These are phyloP conservation scores for Xylariales sp. DNA, from an alignment of 2,329 filamentous ascomycete genomes.

Conservation along the genomic window DNA sequence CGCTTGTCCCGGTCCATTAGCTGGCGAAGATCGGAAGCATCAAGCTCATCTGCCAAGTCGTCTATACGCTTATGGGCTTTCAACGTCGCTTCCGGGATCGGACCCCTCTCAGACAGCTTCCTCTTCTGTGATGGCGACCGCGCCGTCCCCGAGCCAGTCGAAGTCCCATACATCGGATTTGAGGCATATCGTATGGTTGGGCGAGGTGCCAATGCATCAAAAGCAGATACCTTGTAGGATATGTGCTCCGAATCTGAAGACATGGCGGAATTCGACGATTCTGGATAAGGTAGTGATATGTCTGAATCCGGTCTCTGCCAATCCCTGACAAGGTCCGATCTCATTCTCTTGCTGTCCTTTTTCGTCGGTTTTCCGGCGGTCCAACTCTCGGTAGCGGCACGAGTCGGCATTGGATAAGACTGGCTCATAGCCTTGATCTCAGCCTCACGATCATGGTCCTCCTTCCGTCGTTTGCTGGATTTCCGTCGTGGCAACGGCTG, in stretches of 20 bases:
- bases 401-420: conserved; percentile 51
- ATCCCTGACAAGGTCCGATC: conserved; percentile 46
- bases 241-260: conserved; percentile 70
- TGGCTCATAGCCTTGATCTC: conserved; percentile 84
- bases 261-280: conserved; percentile 71
- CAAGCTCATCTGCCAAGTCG: conserved; percentile 77
- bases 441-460: conserved; percentile 74
- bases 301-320: conserved; percentile 64
- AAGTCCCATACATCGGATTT: conserved; percentile 52
- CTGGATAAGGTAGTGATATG: conserved; percentile 67
- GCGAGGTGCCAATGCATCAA: conserved; percentile 78
- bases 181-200: conserved; percentile 75
- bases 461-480: conserved; percentile 71
- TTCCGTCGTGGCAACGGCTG: conserved; percentile 61
- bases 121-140: conserved; percentile 47
- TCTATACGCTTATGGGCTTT: conserved; percentile 60
- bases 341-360: conserved; percentile 62
- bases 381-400: conserved; percentile 55
- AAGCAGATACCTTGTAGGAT: conserved; percentile 73
- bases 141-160: conserved; percentile 38
- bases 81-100: conserved; percentile 57
- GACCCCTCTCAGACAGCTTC: conserved; percentile 43
- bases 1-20: conserved; percentile 86
- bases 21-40: conserved; percentile 77
- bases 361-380: conserved; percentile 55